Evolutionary conservation across 768 basidiomycete species (phyloP).

Genomic region (Boletellus emodensis): DNA sequence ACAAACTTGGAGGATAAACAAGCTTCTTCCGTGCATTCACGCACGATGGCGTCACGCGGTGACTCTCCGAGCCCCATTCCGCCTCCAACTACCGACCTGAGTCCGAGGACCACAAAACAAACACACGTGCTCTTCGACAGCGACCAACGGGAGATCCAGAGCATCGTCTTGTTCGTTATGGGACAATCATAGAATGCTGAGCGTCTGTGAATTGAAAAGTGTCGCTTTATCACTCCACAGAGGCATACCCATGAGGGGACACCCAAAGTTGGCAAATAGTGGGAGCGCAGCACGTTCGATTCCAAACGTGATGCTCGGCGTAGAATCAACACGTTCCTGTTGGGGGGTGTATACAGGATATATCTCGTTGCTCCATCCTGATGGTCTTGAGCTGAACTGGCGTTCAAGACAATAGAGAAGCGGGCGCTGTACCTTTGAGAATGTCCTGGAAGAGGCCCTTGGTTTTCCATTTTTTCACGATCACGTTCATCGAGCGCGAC

Average conservation of each 20-base stretch:
- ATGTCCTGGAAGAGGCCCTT: conserved; percentile 19
- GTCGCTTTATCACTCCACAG: no score
- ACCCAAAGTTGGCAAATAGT: conserved; percentile 44
- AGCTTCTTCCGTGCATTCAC: conserved; percentile 43
- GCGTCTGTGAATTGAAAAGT: background rate
- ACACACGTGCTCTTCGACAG: conserved; percentile 39
- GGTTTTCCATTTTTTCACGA: conserved; percentile 16
- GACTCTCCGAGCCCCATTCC: conserved; percentile 40
- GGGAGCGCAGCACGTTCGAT: conserved; percentile 44
- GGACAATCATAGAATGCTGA: conserved; percentile 35
- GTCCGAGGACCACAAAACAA: background rate
- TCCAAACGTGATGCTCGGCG: conserved; percentile 31
- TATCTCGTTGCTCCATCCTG: conserved; percentile 25
- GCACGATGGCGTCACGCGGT: conserved; percentile 35
- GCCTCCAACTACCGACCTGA: conserved; percentile 37
- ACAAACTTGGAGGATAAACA: conserved; percentile 37
- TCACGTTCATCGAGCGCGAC: conserved; percentile 7
- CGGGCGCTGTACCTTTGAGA: conserved; percentile 14
- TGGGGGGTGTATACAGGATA: conserved; percentile 25
- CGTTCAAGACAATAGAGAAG: background rate
- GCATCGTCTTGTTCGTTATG: conserved; percentile 23
- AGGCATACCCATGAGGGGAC: conserved; percentile 37
- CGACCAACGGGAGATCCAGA: conserved; percentile 43
- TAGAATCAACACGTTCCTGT: background rate
- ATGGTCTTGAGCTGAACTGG: background rate